These are phyloP conservation scores for Pseudozyma hubeiensis DNA, from an alignment of 1,284 basidiomycete genomes.

Conservation along the genomic window DNA sequence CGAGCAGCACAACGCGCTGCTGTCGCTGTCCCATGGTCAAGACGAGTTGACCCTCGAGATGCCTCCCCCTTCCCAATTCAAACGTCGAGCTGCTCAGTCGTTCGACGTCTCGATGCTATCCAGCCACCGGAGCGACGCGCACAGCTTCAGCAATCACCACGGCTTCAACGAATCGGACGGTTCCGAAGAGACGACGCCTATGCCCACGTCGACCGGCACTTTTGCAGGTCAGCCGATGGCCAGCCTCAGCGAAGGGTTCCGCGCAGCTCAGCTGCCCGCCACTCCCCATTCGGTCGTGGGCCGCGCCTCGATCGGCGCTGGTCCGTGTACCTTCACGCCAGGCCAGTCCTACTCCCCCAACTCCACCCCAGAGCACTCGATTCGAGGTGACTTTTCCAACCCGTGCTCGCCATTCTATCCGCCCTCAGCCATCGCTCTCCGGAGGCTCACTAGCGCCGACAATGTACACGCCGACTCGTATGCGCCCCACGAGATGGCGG, in stretches of 20 bases:
- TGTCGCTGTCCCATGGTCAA: constrained; percentile 41
- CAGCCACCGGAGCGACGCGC: constrained; percentile 13
- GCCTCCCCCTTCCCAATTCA: constrained; percentile 37
- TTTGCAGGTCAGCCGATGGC: constrained; percentile 42
- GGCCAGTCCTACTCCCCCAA: constrained; percentile 47
- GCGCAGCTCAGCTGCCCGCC: constrained; percentile 32
- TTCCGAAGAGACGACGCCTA: constrained; percentile 53
- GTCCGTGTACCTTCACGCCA: constrained; percentile 38
- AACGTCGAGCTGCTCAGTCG: constrained; percentile 42
- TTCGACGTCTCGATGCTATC: constrained; percentile 48
- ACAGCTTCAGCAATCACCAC: constrained; percentile 11
- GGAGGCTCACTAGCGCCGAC: constrained; percentile 35
- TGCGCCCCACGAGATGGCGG: constrained; percentile 31
- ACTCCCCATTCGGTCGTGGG: constrained; percentile 25
- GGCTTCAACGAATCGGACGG: constrained; percentile 41
- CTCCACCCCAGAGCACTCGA: constrained; percentile 50
- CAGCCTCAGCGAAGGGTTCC: constrained; percentile 47
- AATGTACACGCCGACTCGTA: constrained; percentile 20
- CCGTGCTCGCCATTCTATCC: constrained; percentile 45
- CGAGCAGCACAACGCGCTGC: constrained; percentile 46
- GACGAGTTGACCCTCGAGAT: constrained; percentile 38
- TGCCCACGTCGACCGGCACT: constrained; percentile 47
- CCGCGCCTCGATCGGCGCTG: constrained; percentile 36
- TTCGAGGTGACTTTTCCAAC: constrained; percentile 26
- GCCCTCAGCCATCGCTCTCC: constrained; percentile 26